phyloP scores from a whole-genome alignment of 75 land plant species.

The Azolla pinnata region DNA sequence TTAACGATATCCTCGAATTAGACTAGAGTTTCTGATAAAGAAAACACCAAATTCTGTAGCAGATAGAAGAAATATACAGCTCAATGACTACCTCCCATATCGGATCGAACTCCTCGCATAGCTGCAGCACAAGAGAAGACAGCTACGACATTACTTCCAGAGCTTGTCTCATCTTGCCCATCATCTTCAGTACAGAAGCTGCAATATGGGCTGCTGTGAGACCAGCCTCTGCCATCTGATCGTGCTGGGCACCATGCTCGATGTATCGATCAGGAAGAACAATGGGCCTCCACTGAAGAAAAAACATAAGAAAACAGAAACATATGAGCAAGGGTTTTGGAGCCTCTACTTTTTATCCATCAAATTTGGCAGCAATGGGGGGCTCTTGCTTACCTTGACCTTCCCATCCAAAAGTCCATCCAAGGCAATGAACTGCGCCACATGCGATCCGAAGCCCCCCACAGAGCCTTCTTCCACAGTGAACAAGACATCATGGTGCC shows the following conservation, averaged over 20 bases:
- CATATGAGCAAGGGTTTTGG: too few relatives aligned
- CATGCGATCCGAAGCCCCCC: constrained; percentile 83
- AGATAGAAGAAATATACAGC: too few relatives aligned
- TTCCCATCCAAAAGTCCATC: constrained; percentile 71
- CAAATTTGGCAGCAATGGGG: too few relatives aligned
- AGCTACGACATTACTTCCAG: constrained; percentile 66
- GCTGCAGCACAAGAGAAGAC: too few relatives aligned
- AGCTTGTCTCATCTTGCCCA: constrained; percentile 86
- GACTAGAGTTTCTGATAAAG: too few relatives aligned
- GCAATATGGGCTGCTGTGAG: constrained; percentile 83
- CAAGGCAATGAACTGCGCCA: constrained; percentile 66
- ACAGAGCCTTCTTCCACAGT: constrained; percentile 75
- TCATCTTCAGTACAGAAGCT: constrained; percentile 70
- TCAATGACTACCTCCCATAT: too few relatives aligned
- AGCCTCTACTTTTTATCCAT: too few relatives aligned
- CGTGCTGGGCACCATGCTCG: constrained; percentile 71
- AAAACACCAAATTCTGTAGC: too few relatives aligned
- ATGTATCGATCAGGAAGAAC: constrained; percentile 88
- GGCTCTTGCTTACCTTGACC: constrained; percentile 51
- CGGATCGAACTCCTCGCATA: too few relatives aligned
- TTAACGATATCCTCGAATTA: too few relatives aligned
- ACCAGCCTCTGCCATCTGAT: constrained; percentile 73
- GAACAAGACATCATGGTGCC: constrained; percentile 44
- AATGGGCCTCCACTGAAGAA: constrained; percentile 94
- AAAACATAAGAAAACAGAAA: too few relatives aligned